phyloP scores from a whole-genome alignment of 2,329 filamentous ascomycete species.

The Alternaria angustiovoidea region DNA sequence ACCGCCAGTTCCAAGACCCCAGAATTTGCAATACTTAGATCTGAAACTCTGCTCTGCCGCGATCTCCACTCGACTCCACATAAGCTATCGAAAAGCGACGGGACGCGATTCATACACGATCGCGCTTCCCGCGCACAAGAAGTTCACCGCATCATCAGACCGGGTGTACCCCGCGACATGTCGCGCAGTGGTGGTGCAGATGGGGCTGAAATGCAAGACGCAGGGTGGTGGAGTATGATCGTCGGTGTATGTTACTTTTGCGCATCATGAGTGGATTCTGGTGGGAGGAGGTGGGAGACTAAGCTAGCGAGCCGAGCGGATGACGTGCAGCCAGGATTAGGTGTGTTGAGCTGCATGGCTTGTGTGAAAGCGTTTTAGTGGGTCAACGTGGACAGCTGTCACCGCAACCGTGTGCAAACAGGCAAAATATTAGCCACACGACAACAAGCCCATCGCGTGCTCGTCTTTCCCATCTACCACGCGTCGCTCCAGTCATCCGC shows the following conservation, averaged over 20 bases:
- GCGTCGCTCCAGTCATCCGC: not conserved
- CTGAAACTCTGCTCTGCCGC: constrained; percentile 9
- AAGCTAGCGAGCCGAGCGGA: constrained; percentile 13
- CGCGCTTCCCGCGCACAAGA: constrained; percentile 2
- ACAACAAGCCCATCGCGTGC: constrained; percentile 2
- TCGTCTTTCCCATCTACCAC: constrained; percentile 1
- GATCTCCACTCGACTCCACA: constrained; percentile 10
- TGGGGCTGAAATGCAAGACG: constrained; percentile 10
- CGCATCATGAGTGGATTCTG: constrained; percentile 1
- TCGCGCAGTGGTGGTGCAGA: constrained; percentile 27
- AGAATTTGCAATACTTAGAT: constrained; percentile 8
- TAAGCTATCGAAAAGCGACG: constrained; percentile 11
- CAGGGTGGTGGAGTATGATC: constrained; percentile 12
- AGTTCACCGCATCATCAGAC: constrained; percentile 15
- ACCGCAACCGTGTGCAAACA: constrained; percentile 19
- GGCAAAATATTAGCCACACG: constrained; percentile 1
- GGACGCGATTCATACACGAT: constrained; percentile 14
- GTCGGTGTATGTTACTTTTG: constrained; percentile 1
- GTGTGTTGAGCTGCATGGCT: constrained; percentile 9
- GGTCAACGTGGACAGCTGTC: constrained; percentile 24
- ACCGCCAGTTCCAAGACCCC: constrained; percentile 16
- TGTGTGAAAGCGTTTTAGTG: constrained; percentile 9
- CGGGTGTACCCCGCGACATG: constrained; percentile 24
- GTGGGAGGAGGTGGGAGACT: not conserved
- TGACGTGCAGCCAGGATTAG: constrained; percentile 24